Percentiles rank a stretch among this genome's conserved stretches.
These are phyloP conservation scores for Ganoderma meredithae DNA, from an alignment of 1,284 basidiomycete genomes.

Conservation along the genomic window DNA sequence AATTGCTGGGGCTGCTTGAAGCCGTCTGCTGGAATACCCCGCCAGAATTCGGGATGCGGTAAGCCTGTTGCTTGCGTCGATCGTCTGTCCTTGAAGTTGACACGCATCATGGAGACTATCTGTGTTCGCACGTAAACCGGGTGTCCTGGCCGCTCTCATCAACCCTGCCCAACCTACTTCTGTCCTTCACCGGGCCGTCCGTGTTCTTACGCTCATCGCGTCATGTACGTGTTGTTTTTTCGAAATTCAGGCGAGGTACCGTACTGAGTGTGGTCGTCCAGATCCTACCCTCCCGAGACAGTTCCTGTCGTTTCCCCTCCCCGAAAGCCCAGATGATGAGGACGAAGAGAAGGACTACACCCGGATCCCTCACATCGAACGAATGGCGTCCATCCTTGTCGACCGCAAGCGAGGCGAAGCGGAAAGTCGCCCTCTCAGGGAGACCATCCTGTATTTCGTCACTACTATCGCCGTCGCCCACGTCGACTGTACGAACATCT, in stretches of 20 bases:
- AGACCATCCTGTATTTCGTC: conserved; percentile 62
- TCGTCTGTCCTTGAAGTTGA: neutral
- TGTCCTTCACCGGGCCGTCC: conserved; percentile 54
- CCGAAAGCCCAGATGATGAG: conserved; percentile 23
- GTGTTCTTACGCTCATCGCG: conserved; percentile 61
- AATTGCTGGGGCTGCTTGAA: conserved; percentile 59
- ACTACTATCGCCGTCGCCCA: conserved; percentile 61
- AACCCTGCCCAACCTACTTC: conserved; percentile 56
- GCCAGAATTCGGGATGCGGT: conserved; percentile 54
- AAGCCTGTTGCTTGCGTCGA: conserved; percentile 28
- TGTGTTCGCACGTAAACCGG: conserved; percentile 46
- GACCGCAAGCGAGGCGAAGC: conserved; percentile 50
- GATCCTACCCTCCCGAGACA: conserved; percentile 49
- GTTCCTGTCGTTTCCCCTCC: conserved; percentile 44
- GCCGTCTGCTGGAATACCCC: conserved; percentile 57
- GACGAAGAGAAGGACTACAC: conserved; percentile 37
- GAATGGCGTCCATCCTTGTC: conserved; percentile 57
- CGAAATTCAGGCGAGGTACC: no score
- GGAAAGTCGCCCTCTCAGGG: conserved; percentile 54
- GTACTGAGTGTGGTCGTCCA: conserved; percentile 24
- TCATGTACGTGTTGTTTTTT: conserved; percentile 53
- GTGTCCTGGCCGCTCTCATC: conserved; percentile 57
- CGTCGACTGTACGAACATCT: conserved; percentile 53
- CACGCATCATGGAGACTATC: conserved; percentile 46
- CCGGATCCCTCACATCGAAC: conserved; percentile 58